Evolutionary conservation across 2,329 filamentous ascomycete species (phyloP).

Genomic region (Penicillium sp.): DNA sequence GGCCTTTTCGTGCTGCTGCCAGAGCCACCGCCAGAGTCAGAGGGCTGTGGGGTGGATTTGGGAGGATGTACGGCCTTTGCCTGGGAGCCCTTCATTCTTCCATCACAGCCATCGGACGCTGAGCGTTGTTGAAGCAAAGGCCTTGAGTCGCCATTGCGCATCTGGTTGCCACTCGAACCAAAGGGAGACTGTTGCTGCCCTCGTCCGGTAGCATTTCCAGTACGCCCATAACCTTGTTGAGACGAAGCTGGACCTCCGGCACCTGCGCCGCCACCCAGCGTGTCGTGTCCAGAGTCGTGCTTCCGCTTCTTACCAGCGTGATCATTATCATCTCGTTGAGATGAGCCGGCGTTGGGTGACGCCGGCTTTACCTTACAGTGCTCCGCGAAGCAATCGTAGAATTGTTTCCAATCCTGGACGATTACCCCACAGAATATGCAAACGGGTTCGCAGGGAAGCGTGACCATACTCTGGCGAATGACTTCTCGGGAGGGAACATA

Average conservation of each 20-base stretch:
- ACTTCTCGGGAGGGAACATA: neutral
- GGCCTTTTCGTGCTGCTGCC: neutral
- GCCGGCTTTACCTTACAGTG: neutral
- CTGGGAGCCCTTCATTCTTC: neutral
- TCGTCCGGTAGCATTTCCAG: neutral
- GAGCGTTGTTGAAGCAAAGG: neutral
- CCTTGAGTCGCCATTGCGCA: neutral
- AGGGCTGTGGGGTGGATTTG: neutral
- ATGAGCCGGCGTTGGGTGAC: neutral
- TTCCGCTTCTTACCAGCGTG: neutral
- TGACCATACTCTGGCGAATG: neutral
- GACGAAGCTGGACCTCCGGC: neutral
- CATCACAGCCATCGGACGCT: neutral
- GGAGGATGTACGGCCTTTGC: neutral
- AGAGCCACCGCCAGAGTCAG: neutral
- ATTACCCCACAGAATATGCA: neutral
- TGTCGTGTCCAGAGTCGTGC: neutral
- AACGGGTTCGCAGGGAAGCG: neutral
- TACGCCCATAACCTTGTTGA: neutral
- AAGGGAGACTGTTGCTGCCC: neutral
- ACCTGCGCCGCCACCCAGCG: neutral
- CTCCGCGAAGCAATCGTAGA: neutral
- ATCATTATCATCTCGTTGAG: neutral
- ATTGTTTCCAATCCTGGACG: neutral
- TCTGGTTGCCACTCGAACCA: neutral